phyloP scores from a whole-genome alignment of 257 asterid genomes.

The Agastache rugosa region DNA sequence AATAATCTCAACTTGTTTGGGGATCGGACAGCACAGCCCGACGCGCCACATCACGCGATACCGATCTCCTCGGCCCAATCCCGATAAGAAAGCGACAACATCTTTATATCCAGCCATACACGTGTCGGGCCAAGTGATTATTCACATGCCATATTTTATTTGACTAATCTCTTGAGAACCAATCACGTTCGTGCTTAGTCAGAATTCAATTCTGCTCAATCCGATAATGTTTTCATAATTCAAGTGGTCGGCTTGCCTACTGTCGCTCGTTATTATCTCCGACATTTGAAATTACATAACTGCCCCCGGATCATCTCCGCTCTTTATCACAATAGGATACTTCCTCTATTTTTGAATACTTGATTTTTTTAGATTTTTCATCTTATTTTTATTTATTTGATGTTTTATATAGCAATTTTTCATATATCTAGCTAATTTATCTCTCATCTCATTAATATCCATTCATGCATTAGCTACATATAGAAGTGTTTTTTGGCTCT shows the following conservation, averaged over 20 bases:
- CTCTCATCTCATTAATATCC: too few relatives aligned
- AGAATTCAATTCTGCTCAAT: slow-evolving; percentile 26
- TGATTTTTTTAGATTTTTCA: too few relatives aligned
- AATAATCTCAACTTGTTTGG: background rate
- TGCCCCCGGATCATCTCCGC: background rate
- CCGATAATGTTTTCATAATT: slow-evolving; percentile 40
- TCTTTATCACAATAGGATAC: too few relatives aligned
- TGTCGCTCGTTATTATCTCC: background rate
- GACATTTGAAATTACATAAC: background rate
- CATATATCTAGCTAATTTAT: too few relatives aligned
- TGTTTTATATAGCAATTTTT: too few relatives aligned
- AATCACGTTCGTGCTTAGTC: slow-evolving; percentile 37
- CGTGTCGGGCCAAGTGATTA: slow-evolving; percentile 34
- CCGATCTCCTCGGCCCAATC: background rate
- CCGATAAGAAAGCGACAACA: slow-evolving; percentile 32
- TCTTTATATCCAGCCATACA: slow-evolving; percentile 40
- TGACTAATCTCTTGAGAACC: slow-evolving; percentile 25
- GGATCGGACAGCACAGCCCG: slow-evolving; percentile 6
- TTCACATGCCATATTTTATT: background rate
- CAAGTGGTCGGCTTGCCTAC: slow-evolving; percentile 28
- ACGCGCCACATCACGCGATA: slow-evolving; percentile 37
- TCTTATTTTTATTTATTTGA: too few relatives aligned
- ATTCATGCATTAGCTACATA: too few relatives aligned
- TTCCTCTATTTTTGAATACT: too few relatives aligned
- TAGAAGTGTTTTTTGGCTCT: too few relatives aligned